Conservation (phyloP, 306 rosid species). For the Luffa aegyptiaca region DNA sequence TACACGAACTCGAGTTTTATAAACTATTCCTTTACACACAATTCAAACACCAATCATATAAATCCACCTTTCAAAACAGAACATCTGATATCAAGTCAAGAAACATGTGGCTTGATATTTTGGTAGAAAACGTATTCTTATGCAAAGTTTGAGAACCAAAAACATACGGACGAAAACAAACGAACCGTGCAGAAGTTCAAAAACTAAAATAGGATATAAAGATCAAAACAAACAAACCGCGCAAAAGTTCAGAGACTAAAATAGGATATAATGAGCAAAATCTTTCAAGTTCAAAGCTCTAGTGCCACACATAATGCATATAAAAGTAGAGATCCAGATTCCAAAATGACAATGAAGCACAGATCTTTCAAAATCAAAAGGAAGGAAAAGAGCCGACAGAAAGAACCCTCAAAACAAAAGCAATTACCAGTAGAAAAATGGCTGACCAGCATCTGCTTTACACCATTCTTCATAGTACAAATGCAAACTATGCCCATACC, state of each 20-base stretch:
- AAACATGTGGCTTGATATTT: not conserved
- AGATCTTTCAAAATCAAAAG: not conserved
- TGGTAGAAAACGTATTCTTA: not conserved
- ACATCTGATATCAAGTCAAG: not conserved
- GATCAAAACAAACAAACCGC: not conserved
- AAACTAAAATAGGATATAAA: not conserved
- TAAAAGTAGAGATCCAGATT: not conserved
- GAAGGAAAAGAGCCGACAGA: not conserved
- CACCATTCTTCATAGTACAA: constrained; percentile 74
- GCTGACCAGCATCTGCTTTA: constrained; percentile 74
- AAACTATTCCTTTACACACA: not conserved
- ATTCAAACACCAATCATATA: not conserved
- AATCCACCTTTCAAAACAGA: not conserved
- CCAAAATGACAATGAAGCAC: not conserved
- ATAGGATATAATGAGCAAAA: not conserved
- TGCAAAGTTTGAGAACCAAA: not conserved
- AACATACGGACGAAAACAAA: not conserved
- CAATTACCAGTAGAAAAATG: constrained; percentile 79
- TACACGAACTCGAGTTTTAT: not conserved
- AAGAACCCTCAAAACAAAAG: not conserved
- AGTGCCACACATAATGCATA: not conserved
- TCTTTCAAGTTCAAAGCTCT: not conserved
- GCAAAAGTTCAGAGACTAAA: not conserved
- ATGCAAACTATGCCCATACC: constrained; percentile 90
- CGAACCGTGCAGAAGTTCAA: not conserved